phyloP scores from a whole-genome alignment of 2,329 filamentous ascomycete species.

The Ascochyta pisi region DNA sequence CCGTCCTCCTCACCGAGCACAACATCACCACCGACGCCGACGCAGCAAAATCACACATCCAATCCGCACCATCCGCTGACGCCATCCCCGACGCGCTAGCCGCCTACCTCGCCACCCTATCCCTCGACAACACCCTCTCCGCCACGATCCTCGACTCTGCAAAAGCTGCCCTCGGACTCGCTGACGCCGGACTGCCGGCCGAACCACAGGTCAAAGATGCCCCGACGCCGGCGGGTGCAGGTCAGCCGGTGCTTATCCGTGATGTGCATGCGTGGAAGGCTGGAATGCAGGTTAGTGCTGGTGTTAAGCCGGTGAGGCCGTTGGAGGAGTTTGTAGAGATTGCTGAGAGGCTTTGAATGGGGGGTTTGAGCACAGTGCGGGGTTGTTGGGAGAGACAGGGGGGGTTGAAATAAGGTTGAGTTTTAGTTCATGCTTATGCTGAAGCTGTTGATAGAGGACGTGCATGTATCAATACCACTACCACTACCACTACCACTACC shows the following conservation, averaged over 20 bases:
- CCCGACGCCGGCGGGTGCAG: conserved; percentile 32
- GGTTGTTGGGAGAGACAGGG: neutral
- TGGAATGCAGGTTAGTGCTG: conserved; percentile 72
- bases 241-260: conserved; percentile 67
- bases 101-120: conserved; percentile 54
- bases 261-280: conserved; percentile 85
- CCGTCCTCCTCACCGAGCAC: conserved; percentile 55
- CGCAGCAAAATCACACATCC: conserved; percentile 54
- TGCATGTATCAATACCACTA: too few species aligned
- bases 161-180: conserved; percentile 55
- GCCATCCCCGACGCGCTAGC: conserved; percentile 61
- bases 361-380: too few species aligned
- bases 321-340: conserved; percentile 84
- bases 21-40: conserved; percentile 54
- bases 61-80: conserved; percentile 53
- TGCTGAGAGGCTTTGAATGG: conserved; percentile 27
- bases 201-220: conserved; percentile 52
- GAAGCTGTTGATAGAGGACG: too few species aligned
- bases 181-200: conserved; percentile 41
- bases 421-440: too few species aligned
- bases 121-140: conserved; percentile 59
- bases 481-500: too few species aligned
- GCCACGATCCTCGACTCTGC: conserved; percentile 58
- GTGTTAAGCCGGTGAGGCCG: conserved; percentile 75
- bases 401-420: too few species aligned